Conservation (phyloP, 495 filamentous ascomycete genomes). For the Lasiosphaeria hispida region DNA sequence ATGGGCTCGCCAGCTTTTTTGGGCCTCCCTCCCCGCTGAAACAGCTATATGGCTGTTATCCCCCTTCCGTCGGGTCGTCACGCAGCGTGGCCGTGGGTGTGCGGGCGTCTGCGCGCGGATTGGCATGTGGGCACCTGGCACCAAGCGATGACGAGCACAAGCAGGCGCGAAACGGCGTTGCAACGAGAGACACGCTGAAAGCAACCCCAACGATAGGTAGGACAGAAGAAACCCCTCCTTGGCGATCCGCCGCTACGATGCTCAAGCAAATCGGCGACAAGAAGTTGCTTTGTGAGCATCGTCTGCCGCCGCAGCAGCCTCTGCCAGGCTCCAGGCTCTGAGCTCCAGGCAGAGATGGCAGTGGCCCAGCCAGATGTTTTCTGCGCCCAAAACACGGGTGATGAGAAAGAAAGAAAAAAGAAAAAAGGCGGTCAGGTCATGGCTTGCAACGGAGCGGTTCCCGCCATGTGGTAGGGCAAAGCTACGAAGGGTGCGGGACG, state of each 20-base stretch:
- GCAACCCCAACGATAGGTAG: no score
- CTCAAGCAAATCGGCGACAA: no score
- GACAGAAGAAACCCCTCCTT: no score
- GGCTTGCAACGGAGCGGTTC: neutral
- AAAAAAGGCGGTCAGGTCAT: conserved; percentile 14
- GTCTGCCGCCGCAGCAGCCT: no score
- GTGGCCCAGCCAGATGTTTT: neutral
- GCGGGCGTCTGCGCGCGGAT: no score
- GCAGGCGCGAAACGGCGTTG: no score
- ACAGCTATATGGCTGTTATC: neutral
- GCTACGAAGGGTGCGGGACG: conserved; percentile 8
- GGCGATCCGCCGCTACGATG: no score
- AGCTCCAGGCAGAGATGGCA: neutral
- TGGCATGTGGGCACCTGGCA: neutral
- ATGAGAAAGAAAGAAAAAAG: neutral
- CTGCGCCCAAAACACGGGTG: neutral
- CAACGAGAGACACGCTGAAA: no score
- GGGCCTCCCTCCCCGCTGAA: neutral
- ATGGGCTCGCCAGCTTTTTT: neutral
- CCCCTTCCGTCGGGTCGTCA: neutral
- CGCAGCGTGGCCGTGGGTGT: neutral
- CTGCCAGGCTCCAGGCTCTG: no score
- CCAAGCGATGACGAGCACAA: no score
- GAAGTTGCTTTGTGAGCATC: no score
- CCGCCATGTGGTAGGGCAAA: conserved; percentile 4